Evolutionary conservation across 345 rosid genomes (phyloP), one percentile per base, ranked within the genome.

Genomic region (Carallia brachiata): DNA sequence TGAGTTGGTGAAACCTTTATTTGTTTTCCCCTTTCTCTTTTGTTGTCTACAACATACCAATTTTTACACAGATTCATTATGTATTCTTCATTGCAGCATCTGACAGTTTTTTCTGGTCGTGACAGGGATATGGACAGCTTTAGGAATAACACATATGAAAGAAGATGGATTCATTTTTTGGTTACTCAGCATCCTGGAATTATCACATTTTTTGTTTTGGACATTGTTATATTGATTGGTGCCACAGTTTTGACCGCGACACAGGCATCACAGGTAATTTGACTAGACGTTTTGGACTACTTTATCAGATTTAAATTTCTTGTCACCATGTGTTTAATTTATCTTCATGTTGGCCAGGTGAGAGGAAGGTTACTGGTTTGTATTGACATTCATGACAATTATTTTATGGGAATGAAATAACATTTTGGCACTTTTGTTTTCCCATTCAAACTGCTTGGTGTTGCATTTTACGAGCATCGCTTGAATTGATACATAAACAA

Each of bases 181-280:
- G 68, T 83, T 57, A 73, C 73, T 71, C 86, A 90, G 55, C 92
- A 92, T 82, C 89, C 91, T 2, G 97, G 93, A 27, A 68, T 85
- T 62, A 83, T 81, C 13, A 79, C 72, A 56, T 95, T 95, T 83
- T 73, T 95, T 61, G 56, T 78, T 72, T 63, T 95, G 31, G 97
- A 92, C 81, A 36, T 73, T 0, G 31, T 85, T 39, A 67, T 90
- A 65, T 78, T 89, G 65, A 65, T 87, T 10, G 88, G 90, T 50
- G 88, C 90, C 52, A 72, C 84, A 23, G 85, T 85, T 64, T 78
- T 95, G 75, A 87, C 91, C 54, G 67, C 71, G 60, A 62, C 84
- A 44, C 99, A 95, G 68, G 85, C 90, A 60, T 80, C 84, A 56
- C 94, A 89, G 99, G 97, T 90, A 78, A 80, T 71, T 23, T 50